Percentiles rank a stretch among this genome's conserved stretches.
These are phyloP conservation scores for Theobroma grandiflorum DNA, from an alignment of 441 rosid species.

Conservation along the genomic window DNA sequence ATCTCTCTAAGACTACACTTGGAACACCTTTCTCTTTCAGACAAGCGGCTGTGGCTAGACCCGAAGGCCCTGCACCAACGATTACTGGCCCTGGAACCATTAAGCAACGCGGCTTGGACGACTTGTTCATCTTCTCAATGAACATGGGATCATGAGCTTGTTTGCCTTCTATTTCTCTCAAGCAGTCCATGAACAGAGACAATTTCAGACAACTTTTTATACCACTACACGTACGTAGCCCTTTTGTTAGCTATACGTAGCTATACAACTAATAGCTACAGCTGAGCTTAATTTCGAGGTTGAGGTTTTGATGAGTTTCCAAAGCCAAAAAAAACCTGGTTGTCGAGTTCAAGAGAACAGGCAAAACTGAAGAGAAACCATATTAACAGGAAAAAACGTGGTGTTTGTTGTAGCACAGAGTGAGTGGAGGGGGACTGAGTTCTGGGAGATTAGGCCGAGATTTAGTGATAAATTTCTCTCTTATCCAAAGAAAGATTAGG, in stretches of 20 bases:
- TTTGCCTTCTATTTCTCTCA: slow-evolving; percentile 83
- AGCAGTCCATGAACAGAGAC: slow-evolving; percentile 37
- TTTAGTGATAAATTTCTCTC: slow-evolving; percentile 31
- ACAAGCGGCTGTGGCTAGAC: slow-evolving; percentile 51
- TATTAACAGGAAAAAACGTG: slow-evolving; percentile 21
- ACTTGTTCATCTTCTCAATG: slow-evolving; percentile 35
- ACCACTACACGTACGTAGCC: too few species aligned
- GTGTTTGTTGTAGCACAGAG: slow-evolving; percentile 30
- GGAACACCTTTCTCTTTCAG: slow-evolving; percentile 33
- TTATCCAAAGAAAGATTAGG: slow-evolving; percentile 36
- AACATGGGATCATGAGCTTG: slow-evolving; percentile 71
- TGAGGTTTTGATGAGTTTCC: neutral
- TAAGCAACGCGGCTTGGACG: slow-evolving; percentile 24
- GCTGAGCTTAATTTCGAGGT: neutral
- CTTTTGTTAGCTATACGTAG: neutral
- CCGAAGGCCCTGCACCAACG: slow-evolving; percentile 59
- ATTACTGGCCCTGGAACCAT: slow-evolving; percentile 37
- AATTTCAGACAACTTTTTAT: neutral
- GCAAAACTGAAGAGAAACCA: slow-evolving; percentile 36
- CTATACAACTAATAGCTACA: neutral
- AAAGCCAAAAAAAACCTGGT: slow-evolving; percentile 19
- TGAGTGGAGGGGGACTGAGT: slow-evolving; percentile 4
- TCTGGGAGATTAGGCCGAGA: slow-evolving; percentile 45
- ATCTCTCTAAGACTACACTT: slow-evolving; percentile 49
- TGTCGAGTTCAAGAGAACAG: slow-evolving; percentile 28